Evolutionary conservation across 2,329 filamentous ascomycete genomes (phyloP), one percentile per base, ranked within the genome.

Genomic region (Pseudocercospora musae): DNA sequence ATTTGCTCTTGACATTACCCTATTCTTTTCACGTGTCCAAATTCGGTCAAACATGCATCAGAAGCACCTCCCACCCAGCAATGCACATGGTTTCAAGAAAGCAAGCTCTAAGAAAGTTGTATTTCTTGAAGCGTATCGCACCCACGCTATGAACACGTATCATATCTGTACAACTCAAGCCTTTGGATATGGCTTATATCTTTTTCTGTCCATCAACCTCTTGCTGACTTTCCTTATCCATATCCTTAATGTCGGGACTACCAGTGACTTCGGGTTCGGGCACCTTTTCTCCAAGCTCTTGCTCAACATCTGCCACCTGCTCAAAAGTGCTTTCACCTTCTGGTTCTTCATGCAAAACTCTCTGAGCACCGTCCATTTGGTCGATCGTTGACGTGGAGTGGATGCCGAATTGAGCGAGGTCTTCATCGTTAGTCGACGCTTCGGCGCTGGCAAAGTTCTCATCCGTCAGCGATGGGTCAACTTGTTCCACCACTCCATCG

Each of bases 201-300:
- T 40, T 40, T 15, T 40, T 33, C 11, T 15, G 31, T 15, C 31
- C 37, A 40, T 18, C 37, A n/a, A 15, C 33, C 15, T 40, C 37
- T 40, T 40, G n/a, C 15, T 40, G 37, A 18, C 15, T 40, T n/a
- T 37, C 33, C 4, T 37, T 15, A 37, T 37, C 33, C 33, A 3
- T 4, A 37, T 37, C 33, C 6, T 37, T 33, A 15, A 18, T 8
- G 37, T 40, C n/a, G 15, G n/a, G 37, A 18, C 18, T 40, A 8
- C 15, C n/a, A 40, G 37, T 15, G 33, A 60, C 27, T 2, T 62
- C 48, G 3, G 49, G 29, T 4, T 63, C 61, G 8, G 50, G 58
- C 40, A 60, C 57, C 11, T 58, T 27, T 54, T 67, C 65, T 29
- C 61, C 65, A n/a, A 66, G 55, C 58, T 67, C 66, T 56, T 67